Percentiles rank a stretch among this genome's conserved stretches.
Evolutionary conservation across 108 stramenopile genomes (phyloP).

Genomic region (Ochromonas danica): DNA sequence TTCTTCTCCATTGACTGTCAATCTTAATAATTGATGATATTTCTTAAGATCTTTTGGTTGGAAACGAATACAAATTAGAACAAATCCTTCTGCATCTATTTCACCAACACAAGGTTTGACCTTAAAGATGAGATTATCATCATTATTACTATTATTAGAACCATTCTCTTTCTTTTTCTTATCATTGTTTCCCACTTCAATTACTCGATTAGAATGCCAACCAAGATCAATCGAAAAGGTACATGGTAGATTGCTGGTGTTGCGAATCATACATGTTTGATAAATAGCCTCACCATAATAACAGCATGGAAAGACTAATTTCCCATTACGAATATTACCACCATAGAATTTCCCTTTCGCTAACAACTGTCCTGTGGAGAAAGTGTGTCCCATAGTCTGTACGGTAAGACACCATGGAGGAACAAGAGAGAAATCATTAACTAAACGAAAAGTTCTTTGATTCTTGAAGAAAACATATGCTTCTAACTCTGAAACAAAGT

Average conservation of each 20-base stretch:
- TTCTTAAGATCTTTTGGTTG: constrained; percentile 8
- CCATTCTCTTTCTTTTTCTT: no score
- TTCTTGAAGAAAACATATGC: constrained; percentile 59
- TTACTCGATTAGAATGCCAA: no score
- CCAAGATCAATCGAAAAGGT: constrained; percentile 40
- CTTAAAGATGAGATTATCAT: constrained; percentile 30
- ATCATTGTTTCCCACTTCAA: no score
- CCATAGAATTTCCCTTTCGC: constrained; percentile 46
- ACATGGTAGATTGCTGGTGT: constrained; percentile 56
- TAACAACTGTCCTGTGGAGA: constrained; percentile 49
- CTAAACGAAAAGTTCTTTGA: constrained; percentile 64
- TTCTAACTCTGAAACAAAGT: constrained; percentile 55
- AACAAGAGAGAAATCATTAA: constrained; percentile 58
- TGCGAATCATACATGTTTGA: constrained; percentile 52
- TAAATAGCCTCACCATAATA: constrained; percentile 56
- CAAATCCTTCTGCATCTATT: constrained; percentile 51
- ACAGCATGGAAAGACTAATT: constrained; percentile 52
- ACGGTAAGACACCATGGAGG: constrained; percentile 60
- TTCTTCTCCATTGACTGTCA: constrained; percentile 34
- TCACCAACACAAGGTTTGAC: constrained; percentile 54
- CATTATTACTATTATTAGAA: neutral
- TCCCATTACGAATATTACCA: constrained; percentile 36
- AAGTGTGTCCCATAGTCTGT: constrained; percentile 56
- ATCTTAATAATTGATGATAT: neutral
- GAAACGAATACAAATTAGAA: constrained; percentile 36